Evolutionary conservation across 192 early-diverging fungal genomes (phyloP).

Genomic region (Backusella australiensis): DNA sequence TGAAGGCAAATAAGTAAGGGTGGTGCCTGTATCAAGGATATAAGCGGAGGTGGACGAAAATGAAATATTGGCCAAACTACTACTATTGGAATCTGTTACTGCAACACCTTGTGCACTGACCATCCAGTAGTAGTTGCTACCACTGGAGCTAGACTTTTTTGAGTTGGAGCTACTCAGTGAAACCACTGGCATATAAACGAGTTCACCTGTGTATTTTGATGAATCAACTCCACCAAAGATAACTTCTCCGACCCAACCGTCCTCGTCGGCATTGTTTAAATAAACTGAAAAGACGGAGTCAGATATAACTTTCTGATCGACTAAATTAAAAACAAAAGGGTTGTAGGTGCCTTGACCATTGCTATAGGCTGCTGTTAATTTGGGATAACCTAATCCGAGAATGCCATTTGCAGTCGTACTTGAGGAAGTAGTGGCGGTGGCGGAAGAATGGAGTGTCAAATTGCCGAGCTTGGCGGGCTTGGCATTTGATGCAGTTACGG

Average conservation of each 20-base stretch:
- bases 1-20: background rate
- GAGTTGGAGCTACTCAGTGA: background rate
- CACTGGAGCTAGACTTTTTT: background rate
- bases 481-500: background rate
- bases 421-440: background rate
- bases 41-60: background rate
- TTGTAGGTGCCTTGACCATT: background rate
- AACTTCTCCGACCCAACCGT: slow-evolving; percentile 32
- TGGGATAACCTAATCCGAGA: slow-evolving; percentile 8
- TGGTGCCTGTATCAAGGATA: slow-evolving; percentile 17
- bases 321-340: slow-evolving; percentile 15
- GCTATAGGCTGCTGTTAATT: background rate
- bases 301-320: background rate
- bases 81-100: background rate
- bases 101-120: slow-evolving; percentile 17
- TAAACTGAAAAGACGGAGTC: slow-evolving; percentile 9
- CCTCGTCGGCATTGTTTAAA: background rate
- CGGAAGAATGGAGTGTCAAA: background rate
- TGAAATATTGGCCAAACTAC: background rate
- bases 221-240: slow-evolving; percentile 46
- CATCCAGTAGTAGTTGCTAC: slow-evolving; percentile 14
- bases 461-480: background rate
- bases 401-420: slow-evolving; percentile 12
- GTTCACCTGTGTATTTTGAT: slow-evolving; percentile 36
- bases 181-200: slow-evolving; percentile 37